Conservation (phyloP, 352 stramenopile genomes). For the Phytopythium vexans region DNA sequence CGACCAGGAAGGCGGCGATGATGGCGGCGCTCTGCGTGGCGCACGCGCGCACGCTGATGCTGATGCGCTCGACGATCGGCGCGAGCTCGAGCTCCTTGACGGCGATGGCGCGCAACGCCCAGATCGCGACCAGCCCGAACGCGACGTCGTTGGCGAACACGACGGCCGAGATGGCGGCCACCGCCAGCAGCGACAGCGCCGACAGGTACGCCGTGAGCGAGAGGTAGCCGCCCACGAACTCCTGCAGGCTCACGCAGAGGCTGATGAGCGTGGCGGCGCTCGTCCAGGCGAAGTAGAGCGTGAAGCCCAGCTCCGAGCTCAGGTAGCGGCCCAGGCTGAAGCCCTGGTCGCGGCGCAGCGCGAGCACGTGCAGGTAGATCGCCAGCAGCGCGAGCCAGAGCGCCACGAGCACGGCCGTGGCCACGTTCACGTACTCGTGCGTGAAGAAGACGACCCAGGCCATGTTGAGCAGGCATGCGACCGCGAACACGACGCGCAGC, state of each 20-base stretch:
- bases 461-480: slow-evolving; percentile 67
- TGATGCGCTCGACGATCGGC: slow-evolving; percentile 33
- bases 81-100: slow-evolving; percentile 53
- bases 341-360: slow-evolving; percentile 30
- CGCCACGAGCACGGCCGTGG: slow-evolving; percentile 46
- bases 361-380: slow-evolving; percentile 55
- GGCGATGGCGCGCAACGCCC: slow-evolving; percentile 53
- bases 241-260: slow-evolving; percentile 57
- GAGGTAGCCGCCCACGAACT: slow-evolving; percentile 40
- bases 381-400: slow-evolving; percentile 60
- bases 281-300: slow-evolving; percentile 75
- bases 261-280: slow-evolving; percentile 68
- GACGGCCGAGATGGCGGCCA: slow-evolving; percentile 50
- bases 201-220: slow-evolving; percentile 54
- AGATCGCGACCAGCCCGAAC: slow-evolving; percentile 64
- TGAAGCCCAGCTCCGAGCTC: slow-evolving; percentile 56
- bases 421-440: slow-evolving; percentile 54
- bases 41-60: slow-evolving; percentile 58
- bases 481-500: slow-evolving; percentile 55
- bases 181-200: slow-evolving; percentile 50
- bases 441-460: slow-evolving; percentile 71
- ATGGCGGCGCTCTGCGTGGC: slow-evolving; percentile 55
- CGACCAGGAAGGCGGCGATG: slow-evolving; percentile 58
- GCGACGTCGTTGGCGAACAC: slow-evolving; percentile 56
- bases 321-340: slow-evolving; percentile 51